Evolutionary conservation across 768 basidiomycete genomes (phyloP).

Genomic region (Glaciozyma martinii): DNA sequence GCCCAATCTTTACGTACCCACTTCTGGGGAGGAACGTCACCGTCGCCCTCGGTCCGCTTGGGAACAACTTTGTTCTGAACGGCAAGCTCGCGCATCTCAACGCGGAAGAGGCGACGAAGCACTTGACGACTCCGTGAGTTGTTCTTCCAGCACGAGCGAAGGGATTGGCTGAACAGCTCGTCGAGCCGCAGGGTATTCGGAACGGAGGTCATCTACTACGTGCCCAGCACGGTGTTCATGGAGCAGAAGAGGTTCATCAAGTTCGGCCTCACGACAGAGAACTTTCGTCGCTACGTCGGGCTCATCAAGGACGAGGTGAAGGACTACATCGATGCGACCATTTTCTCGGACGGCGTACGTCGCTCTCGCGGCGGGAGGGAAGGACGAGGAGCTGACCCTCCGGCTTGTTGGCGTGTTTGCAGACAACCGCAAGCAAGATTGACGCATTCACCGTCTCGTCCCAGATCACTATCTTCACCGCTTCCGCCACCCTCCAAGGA

Average conservation of each 20-base stretch:
- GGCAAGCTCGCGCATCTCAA: conserved; percentile 85
- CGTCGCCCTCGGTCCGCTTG: conserved; percentile 79
- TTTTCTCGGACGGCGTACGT: conserved; percentile 24
- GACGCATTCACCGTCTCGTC: conserved; percentile 63
- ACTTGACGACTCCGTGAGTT: conserved; percentile 40
- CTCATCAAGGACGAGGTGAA: conserved; percentile 31
- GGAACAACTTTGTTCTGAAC: conserved; percentile 88
- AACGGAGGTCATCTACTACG: conserved; percentile 93
- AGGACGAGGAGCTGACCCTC: neutral
- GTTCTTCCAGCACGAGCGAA: neutral
- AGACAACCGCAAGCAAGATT: conserved; percentile 37
- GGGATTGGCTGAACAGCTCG: neutral
- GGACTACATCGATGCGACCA: conserved; percentile 20
- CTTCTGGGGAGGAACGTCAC: conserved; percentile 83
- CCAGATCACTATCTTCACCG: conserved; percentile 91
- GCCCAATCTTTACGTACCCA: conserved; percentile 84
- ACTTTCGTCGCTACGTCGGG: conserved; percentile 69
- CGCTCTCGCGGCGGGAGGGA: neutral
- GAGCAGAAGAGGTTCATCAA: conserved; percentile 99
- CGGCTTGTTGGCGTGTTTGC: neutral
- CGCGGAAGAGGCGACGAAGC: conserved; percentile 87
- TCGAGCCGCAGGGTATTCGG: conserved; percentile 67
- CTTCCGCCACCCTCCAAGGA: conserved; percentile 86
- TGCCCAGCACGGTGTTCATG: conserved; percentile 93
- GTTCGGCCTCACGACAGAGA: conserved; percentile 83